Evolutionary conservation across 2,329 filamentous ascomycete genomes (phyloP), one percentile per base, ranked within the genome.

Genomic region (Arachnomyces sp.): DNA sequence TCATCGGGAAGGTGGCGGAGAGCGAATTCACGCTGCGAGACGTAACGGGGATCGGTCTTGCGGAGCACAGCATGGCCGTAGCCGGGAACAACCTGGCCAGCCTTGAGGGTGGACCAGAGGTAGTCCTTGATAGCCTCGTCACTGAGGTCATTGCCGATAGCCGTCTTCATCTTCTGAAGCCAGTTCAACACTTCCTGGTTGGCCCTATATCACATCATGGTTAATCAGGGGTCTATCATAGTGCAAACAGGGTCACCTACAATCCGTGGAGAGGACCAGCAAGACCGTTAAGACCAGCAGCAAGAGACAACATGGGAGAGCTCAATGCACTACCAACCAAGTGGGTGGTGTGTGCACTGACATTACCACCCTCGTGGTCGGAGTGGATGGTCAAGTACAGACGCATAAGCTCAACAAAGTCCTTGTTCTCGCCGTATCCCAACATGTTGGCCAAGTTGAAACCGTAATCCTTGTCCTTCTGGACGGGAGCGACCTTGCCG

Each of bases 371-470:
- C 79, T 98, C 92, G 78, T 98, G 92, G 71, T 98, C 92, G 48
- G 92, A 90, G 84, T 98, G 92, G 71, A 98, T 98, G 73, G 92
- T 96, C 61, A 98, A 80, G 81, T 98, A 98, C 54, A 98, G 79
- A 70, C 92, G 87, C 82, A 98, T 86, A 58, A 98, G 77, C 81
- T 98, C 92, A 65, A 98, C 74, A 59, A 98, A 98, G 77, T 96
- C 90, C 59, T 79, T 75, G 81, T 98, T 96, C 60, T 83, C 80
- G 58, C 84, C 84, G 67, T 92, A 98, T 60, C 92, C 92, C 57
- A 98, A 87, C 81, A 94, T 88, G 81, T 96, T 96, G 71, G 92
- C 89, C 67, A 98, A 85, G 84, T 98, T 98, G 85, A 83, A 98
- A 58, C 82, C 79, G 76, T 95, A 98, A 67, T 98, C 92, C 84